Base-by-base conservation (phyloP, 2,329 filamentous ascomycete genomes). In the Polychaeton citri region DNA sequence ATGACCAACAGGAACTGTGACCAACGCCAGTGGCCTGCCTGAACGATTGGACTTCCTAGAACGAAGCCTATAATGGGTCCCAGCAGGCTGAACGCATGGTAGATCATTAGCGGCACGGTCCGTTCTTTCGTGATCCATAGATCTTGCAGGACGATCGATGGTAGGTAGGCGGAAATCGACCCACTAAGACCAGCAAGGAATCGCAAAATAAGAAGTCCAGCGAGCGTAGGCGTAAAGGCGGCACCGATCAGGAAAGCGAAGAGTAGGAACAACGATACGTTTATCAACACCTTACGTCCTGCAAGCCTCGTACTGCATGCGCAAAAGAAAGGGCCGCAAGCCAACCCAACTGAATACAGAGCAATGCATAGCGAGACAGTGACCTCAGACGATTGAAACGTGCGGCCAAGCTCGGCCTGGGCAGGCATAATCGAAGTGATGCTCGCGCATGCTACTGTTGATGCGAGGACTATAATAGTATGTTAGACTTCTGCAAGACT, bases 301-400 rank as follows among this genome's bases (percentile, higher is more conserved):
- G 68, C 72, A 24, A 81, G 62, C 59, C 86, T 81, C 3, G 74
- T 80, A 6, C 84, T 60, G 1, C 80, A 79, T 2, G 79, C 79
- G 66, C 77, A 81, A 19, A 86, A 62, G 0, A 73, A 70, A 2
- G 81, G 80, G 0, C 79, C 80, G 41, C 79, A 74, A 1, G 77
- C 80, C 36, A 83, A 79, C 1, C 54, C 55, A 7, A 79, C 53
- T 6, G 74, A 65, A 51, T 75, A 79, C 6, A 75, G 50, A 0
- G 74, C 68, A 0, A 79, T 51, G 0, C 70, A 69, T 0, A 79
- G 55, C 12, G 77, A 57, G 1, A 74, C 68, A 8, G 65, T 60
- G 1, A 68, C 72, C 36, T 62, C 61, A 12, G 62, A 63, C 8
- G 74, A 61, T 32, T 62, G 44, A 49, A 77, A 77, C 4, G 69